Base-by-base conservation (phyloP, 164 flowering plant genomes). In the Sedum album region DNA sequence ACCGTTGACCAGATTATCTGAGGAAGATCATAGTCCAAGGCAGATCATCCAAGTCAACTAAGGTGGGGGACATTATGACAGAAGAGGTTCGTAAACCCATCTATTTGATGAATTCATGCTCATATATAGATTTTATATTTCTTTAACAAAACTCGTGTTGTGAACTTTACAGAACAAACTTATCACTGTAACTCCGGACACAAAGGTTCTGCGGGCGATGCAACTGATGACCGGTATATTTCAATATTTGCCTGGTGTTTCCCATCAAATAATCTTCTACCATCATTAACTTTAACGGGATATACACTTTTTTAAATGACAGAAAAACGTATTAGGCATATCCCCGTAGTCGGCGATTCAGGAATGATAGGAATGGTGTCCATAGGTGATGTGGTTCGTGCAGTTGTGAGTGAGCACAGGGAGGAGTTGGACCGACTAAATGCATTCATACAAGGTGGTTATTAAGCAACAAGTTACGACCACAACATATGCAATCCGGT, bases 61-160 rank as follows among this genome's bases (percentile, higher is more conserved):
- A 91, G 76, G 98, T 94, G 69, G 98, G 98, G 72, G 97, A 94
- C 75, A 94, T 94, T 55, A 94, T 94, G 98, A 94, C 98, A 71
- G 97, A 94, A 69, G 98, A 94, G 98, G 98, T 94, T 84, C 71
- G 13, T 31, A 9, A 49, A 18, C 18, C 64, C 3, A 31, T 39
- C n/a, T 33, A 26, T 68, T 1, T 6, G 18, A 44, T 26, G 6
- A 31, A 18, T 23, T 5, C 3, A 25, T n/a, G 6, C 23, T 30
- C 35, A 7, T 18, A 2, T 30, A 13, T n/a, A n/a, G n/a, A n/a
- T 57, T 21, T 30, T 4, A 28, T 21, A 4, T 53, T 53, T 53
- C 60, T 1, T 53, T 28, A 57, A 23, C 28, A 6, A 21, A 41
- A 6, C 4, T 18, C 21, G 1, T 3, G 0, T 64, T 4, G 4